A percentile compares a stretch with the other conserved stretches of the same genome.
phyloP scores from a whole-genome alignment of 805 yeast genomes.

The Myxozyma udenii region DNA sequence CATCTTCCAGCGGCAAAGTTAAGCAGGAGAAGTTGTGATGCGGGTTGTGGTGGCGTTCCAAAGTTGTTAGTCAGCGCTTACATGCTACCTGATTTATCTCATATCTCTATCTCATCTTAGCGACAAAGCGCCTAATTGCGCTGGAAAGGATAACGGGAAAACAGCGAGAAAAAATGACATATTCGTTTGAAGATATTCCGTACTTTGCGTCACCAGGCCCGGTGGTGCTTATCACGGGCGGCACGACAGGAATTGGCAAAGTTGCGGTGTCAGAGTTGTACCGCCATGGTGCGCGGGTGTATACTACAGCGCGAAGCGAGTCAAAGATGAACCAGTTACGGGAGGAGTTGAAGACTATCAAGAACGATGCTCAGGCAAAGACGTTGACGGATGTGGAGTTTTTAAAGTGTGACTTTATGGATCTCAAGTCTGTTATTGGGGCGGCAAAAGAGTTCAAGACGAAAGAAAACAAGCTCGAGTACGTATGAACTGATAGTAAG shows the following conservation, averaged over 20 bases:
- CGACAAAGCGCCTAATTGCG: too few relatives aligned
- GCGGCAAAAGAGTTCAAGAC: conserved; percentile 17
- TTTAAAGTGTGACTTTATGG: conserved; percentile 11
- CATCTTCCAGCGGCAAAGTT: too few relatives aligned
- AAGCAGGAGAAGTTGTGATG: too few relatives aligned
- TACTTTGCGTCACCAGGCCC: conserved; percentile 8
- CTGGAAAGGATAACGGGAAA: too few relatives aligned
- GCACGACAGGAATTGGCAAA: conserved; percentile 27
- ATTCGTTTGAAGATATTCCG: conserved; percentile 4
- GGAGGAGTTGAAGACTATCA: not conserved
- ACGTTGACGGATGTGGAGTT: not conserved
- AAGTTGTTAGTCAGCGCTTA: too few relatives aligned
- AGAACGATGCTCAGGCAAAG: not conserved
- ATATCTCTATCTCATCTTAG: too few relatives aligned
- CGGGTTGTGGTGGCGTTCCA: too few relatives aligned
- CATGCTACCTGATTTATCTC: too few relatives aligned
- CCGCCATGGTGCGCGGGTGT: conserved; percentile 25
- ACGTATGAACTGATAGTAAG: not conserved
- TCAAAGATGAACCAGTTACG: conserved; percentile 7
- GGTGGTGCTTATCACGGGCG: conserved; percentile 20
- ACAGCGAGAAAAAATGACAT: conserved; percentile 4
- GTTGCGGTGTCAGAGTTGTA: conserved; percentile 22
- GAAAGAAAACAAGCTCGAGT: conserved; percentile 43
- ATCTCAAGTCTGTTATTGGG: conserved; percentile 6
- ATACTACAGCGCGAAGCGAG: conserved; percentile 21